Percentiles rank a stretch among this genome's conserved stretches.
phyloP scores from a whole-genome alignment of 1,139 yeast genomes.

The Geotrichum citri-aurantii region DNA sequence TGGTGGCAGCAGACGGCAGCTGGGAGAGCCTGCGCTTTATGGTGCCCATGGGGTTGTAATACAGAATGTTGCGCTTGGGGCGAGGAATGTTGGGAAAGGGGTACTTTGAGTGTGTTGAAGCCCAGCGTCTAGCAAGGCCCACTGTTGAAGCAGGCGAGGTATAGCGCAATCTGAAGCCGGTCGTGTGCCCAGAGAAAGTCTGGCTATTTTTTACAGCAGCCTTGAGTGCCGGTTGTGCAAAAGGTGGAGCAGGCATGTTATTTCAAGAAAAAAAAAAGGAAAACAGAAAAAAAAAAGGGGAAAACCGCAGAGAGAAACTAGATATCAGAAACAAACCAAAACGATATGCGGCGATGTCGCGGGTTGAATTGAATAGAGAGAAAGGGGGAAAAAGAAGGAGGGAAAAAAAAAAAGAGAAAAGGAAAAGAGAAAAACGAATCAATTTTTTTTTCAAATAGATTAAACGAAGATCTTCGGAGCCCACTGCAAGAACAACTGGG shows the following conservation, averaged over 20 bases:
- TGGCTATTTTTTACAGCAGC: conserved; percentile 7
- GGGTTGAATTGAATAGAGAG: not conserved
- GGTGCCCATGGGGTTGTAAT: conserved; percentile 39
- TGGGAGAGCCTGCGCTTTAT: conserved; percentile 27
- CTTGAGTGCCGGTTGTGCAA: conserved; percentile 23
- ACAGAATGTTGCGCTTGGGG: conserved; percentile 54
- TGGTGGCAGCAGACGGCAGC: conserved; percentile 15
- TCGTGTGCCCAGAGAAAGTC: conserved; percentile 18
- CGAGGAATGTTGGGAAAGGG: conserved; percentile 58
- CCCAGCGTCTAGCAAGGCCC: conserved; percentile 11
- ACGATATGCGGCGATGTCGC: not conserved
- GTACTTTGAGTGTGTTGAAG: conserved; percentile 29
- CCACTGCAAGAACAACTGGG: too few species aligned
- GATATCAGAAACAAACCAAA: not conserved
- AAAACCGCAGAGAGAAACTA: not conserved
- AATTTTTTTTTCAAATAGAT: too few species aligned
- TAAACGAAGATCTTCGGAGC: too few species aligned
- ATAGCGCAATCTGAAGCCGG: conserved; percentile 19
- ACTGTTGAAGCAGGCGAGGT: conserved; percentile 19
- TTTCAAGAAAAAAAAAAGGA: not conserved
- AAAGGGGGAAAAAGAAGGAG: not conserved
- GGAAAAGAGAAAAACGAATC: not conserved
- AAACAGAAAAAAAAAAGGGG: not conserved
- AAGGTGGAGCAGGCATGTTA: conserved; percentile 27
- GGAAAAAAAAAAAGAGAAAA: not conserved